Base-by-base conservation (phyloP, 164 flowering plant species). In the Vitis rupestris region DNA sequence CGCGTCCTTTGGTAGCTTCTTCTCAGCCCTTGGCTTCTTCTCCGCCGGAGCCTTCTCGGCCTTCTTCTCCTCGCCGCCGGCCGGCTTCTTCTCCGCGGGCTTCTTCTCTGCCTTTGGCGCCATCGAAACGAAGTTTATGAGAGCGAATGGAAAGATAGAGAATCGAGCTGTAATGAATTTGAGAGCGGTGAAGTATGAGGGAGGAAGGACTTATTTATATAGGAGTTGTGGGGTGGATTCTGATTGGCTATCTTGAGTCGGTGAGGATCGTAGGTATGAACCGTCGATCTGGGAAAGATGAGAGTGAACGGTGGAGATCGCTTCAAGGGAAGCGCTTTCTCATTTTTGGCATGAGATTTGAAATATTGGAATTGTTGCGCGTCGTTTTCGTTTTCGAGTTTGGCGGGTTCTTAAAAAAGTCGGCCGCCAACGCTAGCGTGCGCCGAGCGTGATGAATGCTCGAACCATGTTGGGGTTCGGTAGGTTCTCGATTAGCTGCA, bases 31-130 rank as follows among this genome's bases (percentile, higher is more conserved):
- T 30, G 27, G 27, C 62, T 59, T 59, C 62, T 59, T 59, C 62
- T 59, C 30, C 6, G 62, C 14, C 3, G 29, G 14, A 11, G 27
- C 62, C 44, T 59, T 59, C 44, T 30, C 37, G 29, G 30, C 15
- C 62, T 59, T 59, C 62, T 27, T 59, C 62, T 59, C 62, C 44
- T 37, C 44, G 0, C 44, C 44, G 7, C 44, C 44, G 44, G 62
- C 62, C 47, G 62, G 62, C 44, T 23, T 30, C 62, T 59, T 59
- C 62, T 59, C 62, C 44, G 62, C 62, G 9, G 62, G 44, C 44
- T 23, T 23, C 62, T 23, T 59, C 44, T 23, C 62, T 9, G 44
- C 44, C 62, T 59, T 59, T 0, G 44, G 44, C 44, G 44, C 44
- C 44, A 37, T 37, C 7, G 44, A 37, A 37, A 37, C 7, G 44